Evolutionary conservation across 2,329 filamentous ascomycete genomes (phyloP).

Genomic region (Fusarium scirpi): DNA sequence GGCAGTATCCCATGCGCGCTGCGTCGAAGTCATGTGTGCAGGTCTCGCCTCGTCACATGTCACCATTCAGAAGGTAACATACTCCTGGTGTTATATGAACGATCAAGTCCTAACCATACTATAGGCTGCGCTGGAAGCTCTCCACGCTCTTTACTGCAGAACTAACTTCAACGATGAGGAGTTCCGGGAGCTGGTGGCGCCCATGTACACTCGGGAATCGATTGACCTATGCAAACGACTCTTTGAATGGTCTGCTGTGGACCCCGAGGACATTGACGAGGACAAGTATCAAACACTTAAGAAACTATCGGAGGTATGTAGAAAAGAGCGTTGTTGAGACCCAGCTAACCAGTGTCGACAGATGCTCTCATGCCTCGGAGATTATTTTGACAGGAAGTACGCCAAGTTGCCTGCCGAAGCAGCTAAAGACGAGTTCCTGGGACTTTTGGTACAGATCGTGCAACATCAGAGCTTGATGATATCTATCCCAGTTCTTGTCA

Average conservation of each 20-base stretch:
- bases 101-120: constrained; percentile 19
- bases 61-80: constrained; percentile 75
- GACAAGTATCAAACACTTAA: constrained; percentile 93
- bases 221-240: constrained; percentile 78
- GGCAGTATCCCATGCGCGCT: constrained; percentile 78
- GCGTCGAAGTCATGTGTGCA: constrained; percentile 76
- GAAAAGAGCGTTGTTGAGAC: not conserved
- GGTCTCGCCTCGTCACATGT: constrained; percentile 77
- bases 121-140: constrained; percentile 82
- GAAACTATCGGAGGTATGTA: constrained; percentile 86
- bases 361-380: constrained; percentile 87
- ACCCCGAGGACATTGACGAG: constrained; percentile 86
- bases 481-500: constrained; percentile 91
- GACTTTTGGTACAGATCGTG: constrained; percentile 81
- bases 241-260: constrained; percentile 83
- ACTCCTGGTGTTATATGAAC: not conserved
- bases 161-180: constrained; percentile 81
- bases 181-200: constrained; percentile 80
- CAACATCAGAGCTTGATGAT: constrained; percentile 90
- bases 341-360: constrained; percentile 50
- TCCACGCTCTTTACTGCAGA: constrained; percentile 85
- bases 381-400: constrained; percentile 84
- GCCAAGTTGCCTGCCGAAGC: constrained; percentile 70
- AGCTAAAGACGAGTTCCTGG: constrained; percentile 80
- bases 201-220: constrained; percentile 80